Base-by-base conservation (phyloP, 2,329 filamentous ascomycete species). In the Penicillium sp. region DNA sequence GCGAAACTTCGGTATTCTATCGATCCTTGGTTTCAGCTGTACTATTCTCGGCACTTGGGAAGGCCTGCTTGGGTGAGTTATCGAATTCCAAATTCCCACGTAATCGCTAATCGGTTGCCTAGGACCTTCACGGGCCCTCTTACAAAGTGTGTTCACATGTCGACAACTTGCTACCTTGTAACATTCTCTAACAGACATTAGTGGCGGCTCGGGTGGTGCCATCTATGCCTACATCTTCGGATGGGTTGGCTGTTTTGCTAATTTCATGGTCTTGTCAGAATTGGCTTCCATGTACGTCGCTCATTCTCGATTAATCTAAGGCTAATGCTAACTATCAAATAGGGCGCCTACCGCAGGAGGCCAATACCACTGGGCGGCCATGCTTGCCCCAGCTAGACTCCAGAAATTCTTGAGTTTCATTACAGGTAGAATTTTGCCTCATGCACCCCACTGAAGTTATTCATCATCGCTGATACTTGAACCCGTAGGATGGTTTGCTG, bases 31-130 rank as follows among this genome's bases (percentile, higher is more conserved):
- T 11, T 76, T 76, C 56, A 73, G 72, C 23, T 71, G 69, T 57
- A 73, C 72, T 8, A 67, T 76, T 48, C 71, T 75, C 65, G 65
- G 64, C 47, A 75, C 72, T 23, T 76, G 74, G 74, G 73, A 76
- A 55, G 72, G 69, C 1, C 64, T 74, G 27, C 60, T 75, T 16
- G 67, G 71, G 72, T 75, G 58, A 56, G 68, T 59, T 16, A 25
- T 21, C 13, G 2, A 29, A 29, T 27, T 29, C 25, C 5, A 13
- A 45, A 45, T 29, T 45, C 19, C 13, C 41, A 45, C 9, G 0
- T 5, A 45, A 13, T 19, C 10, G 10, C 25, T 45, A 19, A 45
- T 8, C 5, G 2, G 16, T 45, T 6, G 9, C 25, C 3, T 25
- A 53, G 41, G 53, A 62, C 19, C 19, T 50, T 21, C 51, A 57